Evolutionary conservation across 176 grass and related monocot genomes (phyloP), one percentile per base, ranked within the genome.

Genomic region (Lolium perenne): DNA sequence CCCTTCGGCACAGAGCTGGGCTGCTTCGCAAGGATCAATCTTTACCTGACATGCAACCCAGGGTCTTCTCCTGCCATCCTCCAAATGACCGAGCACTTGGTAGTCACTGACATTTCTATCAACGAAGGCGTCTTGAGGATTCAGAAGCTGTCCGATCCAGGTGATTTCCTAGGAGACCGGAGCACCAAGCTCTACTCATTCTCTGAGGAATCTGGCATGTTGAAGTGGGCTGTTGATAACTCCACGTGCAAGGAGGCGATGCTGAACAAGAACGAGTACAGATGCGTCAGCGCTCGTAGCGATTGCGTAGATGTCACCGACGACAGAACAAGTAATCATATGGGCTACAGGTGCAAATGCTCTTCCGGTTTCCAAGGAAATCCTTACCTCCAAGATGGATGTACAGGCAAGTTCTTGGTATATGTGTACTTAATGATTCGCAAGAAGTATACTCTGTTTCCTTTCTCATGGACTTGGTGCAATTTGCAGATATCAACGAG

Each of bases 351-450:
- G 10, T 87, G 85, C 69, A 74, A 75, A 23, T 87, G 85, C 57
- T 74, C 57, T 41, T 35, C 46, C 1, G 88, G 83, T 0, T 90
- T 82, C 23, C 41, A 51, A 78, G 78, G 88, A 71, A 90, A 90
- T 78, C 88, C 88, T 58, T 90, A 90, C 74, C 8, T 86, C 17
- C 4, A 29, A 50, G 55, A 53, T 63, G 88, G 88, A 49, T 90
- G 88, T 40, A 54, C 17, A 20, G 71, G 88, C 59, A 78, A 4
- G 40, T 16, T 48, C 12, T 25, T 53, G 0, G 4, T 69, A 7
- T 40, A 17, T 20, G 17, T 54, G 35, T 54, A 54, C 53, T 51
- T 75, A 51, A 9, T 32, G 25, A 15, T 8, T 8, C 16, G 0
- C 23, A 38, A 10, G 20, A 78, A 21, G 5, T 59, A 0, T 38